Percentiles rank a stretch among this genome's conserved stretches.
These are phyloP conservation scores for Populus ilicifolia DNA, from an alignment of 345 rosid genomes.

Conservation along the genomic window DNA sequence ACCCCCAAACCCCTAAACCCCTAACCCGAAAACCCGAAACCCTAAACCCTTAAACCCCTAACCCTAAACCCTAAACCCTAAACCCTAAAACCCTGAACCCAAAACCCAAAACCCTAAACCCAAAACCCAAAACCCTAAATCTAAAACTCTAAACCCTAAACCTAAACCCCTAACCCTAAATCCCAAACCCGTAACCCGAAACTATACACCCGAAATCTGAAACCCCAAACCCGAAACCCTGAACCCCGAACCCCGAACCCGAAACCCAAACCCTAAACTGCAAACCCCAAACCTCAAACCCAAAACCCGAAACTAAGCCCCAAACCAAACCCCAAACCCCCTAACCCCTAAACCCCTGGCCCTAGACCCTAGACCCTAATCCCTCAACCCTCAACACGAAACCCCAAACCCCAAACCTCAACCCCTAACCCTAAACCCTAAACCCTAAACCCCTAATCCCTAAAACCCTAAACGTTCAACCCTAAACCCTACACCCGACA, in stretches of 20 bases:
- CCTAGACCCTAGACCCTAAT: conserved; percentile 22
- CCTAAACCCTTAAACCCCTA: conserved; percentile 2
- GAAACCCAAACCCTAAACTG: conserved; percentile 16
- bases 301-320: conserved; percentile 14
- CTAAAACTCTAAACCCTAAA: conserved; percentile 15
- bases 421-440: conserved; percentile 30
- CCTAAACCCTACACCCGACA: no score
- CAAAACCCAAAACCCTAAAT: conserved; percentile 18
- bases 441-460: no score
- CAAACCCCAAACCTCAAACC: conserved; percentile 10
- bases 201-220: neutral
- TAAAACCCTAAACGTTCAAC: fast-evolving
- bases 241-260: conserved; percentile 7
- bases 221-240: conserved; percentile 6
- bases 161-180: conserved; percentile 11
- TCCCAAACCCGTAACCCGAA: neutral
- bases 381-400: neutral
- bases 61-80: conserved; percentile 10
- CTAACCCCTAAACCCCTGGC: neutral
- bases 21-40: neutral
- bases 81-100: conserved; percentile 11
- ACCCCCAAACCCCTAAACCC: conserved; percentile 9
- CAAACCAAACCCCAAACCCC: conserved; percentile 20
- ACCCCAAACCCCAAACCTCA: conserved; percentile 27
- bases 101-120: conserved; percentile 14